phyloP scores from a whole-genome alignment of 306 rosid species.

The Ormosia semicastrata region DNA sequence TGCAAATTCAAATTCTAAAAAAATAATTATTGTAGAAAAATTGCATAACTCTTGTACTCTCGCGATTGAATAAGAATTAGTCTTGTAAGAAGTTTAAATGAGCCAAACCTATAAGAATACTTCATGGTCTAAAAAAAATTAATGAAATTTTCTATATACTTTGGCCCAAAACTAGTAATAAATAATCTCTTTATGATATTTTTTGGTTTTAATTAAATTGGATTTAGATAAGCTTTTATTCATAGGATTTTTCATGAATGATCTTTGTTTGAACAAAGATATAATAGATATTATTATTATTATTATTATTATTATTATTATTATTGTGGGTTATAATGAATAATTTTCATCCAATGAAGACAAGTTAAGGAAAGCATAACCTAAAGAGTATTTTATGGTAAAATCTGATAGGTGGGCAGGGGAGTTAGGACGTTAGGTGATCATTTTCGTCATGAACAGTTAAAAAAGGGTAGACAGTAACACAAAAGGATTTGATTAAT shows the following conservation, averaged over 20 bases:
- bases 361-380: slow-evolving; percentile 28
- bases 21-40: no score
- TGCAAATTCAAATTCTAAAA: no score
- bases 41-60: no score
- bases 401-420: slow-evolving; percentile 38
- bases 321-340: slow-evolving; percentile 19
- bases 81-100: no score
- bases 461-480: slow-evolving; percentile 10
- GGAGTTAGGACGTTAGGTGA: slow-evolving; percentile 54
- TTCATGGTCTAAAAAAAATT: no score
- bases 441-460: slow-evolving; percentile 43
- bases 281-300: slow-evolving; percentile 8
- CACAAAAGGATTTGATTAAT: not conserved
- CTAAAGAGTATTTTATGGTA: slow-evolving; percentile 33
- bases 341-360: slow-evolving; percentile 27
- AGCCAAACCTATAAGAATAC: no score
- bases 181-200: not conserved
- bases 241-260: slow-evolving; percentile 33
- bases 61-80: no score
- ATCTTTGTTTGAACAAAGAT: slow-evolving; percentile 31
- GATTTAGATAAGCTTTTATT: slow-evolving; percentile 49
- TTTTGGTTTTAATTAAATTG: slow-evolving; percentile 20
- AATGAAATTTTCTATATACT: not conserved
- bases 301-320: slow-evolving; percentile 8
- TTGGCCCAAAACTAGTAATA: slow-evolving; percentile 23